Evolutionary conservation across 169 alveolate species (phyloP).

Genomic region (Plasmodium adleri): DNA sequence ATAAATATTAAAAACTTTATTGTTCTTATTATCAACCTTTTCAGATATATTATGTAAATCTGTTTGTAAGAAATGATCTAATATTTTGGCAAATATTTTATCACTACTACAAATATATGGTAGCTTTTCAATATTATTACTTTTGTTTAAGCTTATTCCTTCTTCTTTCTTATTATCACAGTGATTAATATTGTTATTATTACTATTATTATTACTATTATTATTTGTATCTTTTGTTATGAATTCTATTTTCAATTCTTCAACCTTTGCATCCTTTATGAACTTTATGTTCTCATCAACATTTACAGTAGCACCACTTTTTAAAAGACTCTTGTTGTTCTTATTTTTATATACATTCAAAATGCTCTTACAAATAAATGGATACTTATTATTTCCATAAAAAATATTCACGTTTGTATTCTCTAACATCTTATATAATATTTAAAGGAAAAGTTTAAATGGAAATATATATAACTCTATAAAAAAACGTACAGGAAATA

Average conservation of each 20-base stretch:
- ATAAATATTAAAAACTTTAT: slow-evolving; percentile 17
- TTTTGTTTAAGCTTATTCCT: too few species aligned
- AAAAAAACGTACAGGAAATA: too few species aligned
- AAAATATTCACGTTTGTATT: slow-evolving; percentile 32
- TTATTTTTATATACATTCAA: slow-evolving; percentile 14
- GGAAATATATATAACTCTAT: too few species aligned
- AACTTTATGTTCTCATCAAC: slow-evolving; percentile 20
- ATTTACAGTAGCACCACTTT: background rate
- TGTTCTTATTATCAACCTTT: slow-evolving; percentile 9
- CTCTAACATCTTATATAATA: slow-evolving; percentile 14
- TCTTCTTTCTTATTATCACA: too few species aligned
- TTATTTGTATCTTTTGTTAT: background rate
- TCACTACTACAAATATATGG: slow-evolving; percentile 30
- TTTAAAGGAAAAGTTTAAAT: too few species aligned
- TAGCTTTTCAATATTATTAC: too few species aligned
- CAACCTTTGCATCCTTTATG: slow-evolving; percentile 33
- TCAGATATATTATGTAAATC: slow-evolving; percentile 24
- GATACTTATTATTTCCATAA: slow-evolving; percentile 64
- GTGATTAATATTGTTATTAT: background rate
- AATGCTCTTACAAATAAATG: slow-evolving; percentile 58
- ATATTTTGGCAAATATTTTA: slow-evolving; percentile 49
- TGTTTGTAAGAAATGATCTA: slow-evolving; percentile 56
- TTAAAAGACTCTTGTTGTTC: background rate
- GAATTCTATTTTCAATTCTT: slow-evolving; percentile 64
- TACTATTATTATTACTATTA: background rate